A percentile compares a stretch with the other conserved stretches of the same genome.
Evolutionary conservation across 192 early-diverging fungal genomes (phyloP).

Genomic region (Geosiphon pyriformis): DNA sequence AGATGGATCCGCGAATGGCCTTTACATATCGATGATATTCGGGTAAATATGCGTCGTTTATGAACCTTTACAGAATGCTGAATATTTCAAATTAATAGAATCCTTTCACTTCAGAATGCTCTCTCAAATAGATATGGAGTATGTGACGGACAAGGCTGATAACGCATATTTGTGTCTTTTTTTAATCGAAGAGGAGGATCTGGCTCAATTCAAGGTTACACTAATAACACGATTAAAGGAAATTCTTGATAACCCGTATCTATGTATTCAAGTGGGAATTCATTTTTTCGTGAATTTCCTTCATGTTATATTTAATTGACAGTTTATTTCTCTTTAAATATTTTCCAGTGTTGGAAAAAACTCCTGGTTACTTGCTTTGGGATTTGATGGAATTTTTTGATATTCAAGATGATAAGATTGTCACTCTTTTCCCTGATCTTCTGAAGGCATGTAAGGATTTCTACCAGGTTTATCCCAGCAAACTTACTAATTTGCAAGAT

Average conservation of each 20-base stretch:
- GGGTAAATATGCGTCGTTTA: not conserved
- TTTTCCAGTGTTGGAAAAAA: not conserved
- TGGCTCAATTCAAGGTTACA: not conserved
- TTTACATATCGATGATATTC: not conserved
- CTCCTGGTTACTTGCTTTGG: not conserved
- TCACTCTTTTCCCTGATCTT: not conserved
- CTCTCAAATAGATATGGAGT: not conserved
- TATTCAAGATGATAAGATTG: not conserved
- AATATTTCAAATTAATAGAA: not conserved
- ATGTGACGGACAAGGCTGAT: not conserved
- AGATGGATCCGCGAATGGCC: not conserved
- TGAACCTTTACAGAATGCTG: not conserved
- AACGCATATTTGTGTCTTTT: not conserved
- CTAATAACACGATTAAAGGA: not conserved
- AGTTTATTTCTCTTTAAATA: not conserved
- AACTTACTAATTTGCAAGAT: not conserved
- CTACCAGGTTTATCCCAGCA: not conserved
- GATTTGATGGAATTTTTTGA: not conserved
- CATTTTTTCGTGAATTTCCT: not conserved
- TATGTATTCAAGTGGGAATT: too few relatives aligned
- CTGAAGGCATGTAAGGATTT: not conserved
- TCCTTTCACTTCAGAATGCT: not conserved
- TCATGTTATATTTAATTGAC: not conserved
- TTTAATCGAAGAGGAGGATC: not conserved
- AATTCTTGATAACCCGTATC: not conserved